These are phyloP conservation scores for Panicum hallii DNA, from an alignment of 202 grass and related monocot genomes.

Conservation along the genomic window DNA sequence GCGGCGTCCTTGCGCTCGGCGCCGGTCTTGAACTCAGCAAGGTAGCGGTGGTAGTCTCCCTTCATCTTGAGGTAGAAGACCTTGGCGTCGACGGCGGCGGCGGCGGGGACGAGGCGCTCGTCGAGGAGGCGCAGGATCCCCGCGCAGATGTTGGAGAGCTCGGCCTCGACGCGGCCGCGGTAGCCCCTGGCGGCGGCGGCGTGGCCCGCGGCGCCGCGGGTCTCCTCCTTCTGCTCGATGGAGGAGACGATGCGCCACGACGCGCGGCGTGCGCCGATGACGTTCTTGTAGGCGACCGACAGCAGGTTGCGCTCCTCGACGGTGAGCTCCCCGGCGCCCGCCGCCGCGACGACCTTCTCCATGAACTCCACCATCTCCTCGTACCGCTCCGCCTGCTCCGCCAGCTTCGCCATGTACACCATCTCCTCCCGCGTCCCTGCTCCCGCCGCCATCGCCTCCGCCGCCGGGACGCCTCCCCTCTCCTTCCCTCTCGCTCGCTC, in stretches of 20 bases:
- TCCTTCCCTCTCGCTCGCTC: not conserved
- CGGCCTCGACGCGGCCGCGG: conserved; percentile 71
- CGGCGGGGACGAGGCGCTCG: conserved; percentile 64
- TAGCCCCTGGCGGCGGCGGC: conserved; percentile 63
- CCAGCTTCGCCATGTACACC: conserved; percentile 91
- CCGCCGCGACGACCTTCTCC: conserved; percentile 74
- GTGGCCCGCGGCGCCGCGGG: conserved; percentile 62
- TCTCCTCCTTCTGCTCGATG: conserved; percentile 92
- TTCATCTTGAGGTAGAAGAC: conserved; percentile 99
- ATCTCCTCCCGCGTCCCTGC: conserved; percentile 68
- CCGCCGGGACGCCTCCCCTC: not conserved
- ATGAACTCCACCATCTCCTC: conserved; percentile 99
- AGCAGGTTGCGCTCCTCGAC: conserved; percentile 93
- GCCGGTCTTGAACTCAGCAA: conserved; percentile 95
- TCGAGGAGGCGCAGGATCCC: conserved; percentile 89
- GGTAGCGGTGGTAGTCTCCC: conserved; percentile 94
- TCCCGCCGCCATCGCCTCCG: conserved; percentile 5
- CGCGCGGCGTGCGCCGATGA: conserved; percentile 82
- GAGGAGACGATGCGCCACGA: conserved; percentile 95
- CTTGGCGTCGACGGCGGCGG: conserved; percentile 64
- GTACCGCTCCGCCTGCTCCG: conserved; percentile 90
- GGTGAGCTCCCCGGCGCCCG: conserved; percentile 62
- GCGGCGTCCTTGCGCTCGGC: conserved; percentile 87
- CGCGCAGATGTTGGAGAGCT: conserved; percentile 79
- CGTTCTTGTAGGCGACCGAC: conserved; percentile 96